phyloP scores from a whole-genome alignment of 1,139 yeast genomes.

The Kodamaea sp. region DNA sequence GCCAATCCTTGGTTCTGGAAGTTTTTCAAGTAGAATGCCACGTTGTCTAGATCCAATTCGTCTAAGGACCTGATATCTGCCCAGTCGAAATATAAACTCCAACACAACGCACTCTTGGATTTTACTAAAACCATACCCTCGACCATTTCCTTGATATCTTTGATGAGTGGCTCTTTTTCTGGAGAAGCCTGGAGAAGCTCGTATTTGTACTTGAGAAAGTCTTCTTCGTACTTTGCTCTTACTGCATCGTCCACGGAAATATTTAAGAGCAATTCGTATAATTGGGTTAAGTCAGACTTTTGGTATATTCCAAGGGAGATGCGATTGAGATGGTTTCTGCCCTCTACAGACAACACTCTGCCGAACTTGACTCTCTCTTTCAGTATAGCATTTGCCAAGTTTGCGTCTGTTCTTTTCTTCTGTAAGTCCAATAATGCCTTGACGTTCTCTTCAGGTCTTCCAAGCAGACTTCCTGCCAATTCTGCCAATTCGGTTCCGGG shows the following conservation, averaged over 20 bases:
- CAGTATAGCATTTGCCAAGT: slow-evolving; percentile 28
- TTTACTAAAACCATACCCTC: slow-evolving; percentile 75
- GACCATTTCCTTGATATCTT: slow-evolving; percentile 55
- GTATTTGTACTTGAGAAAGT: slow-evolving; percentile 57
- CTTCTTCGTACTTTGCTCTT: slow-evolving; percentile 62
- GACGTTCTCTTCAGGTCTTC: slow-evolving; percentile 52
- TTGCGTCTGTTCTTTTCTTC: slow-evolving; percentile 40
- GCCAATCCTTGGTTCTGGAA: slow-evolving; percentile 70
- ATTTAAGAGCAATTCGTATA: slow-evolving; percentile 61
- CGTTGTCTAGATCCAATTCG: slow-evolving; percentile 48
- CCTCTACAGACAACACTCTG: slow-evolving; percentile 31
- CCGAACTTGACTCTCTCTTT: slow-evolving; percentile 46
- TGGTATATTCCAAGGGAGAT: slow-evolving; percentile 53
- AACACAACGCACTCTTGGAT: slow-evolving; percentile 62
- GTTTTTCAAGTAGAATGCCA: slow-evolving; percentile 51
- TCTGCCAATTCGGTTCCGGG: slow-evolving; percentile 69
- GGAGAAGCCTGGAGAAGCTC: slow-evolving; percentile 49
- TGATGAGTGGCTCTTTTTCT: slow-evolving; percentile 37
- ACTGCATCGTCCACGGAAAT: slow-evolving; percentile 60
- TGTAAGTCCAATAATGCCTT: slow-evolving; percentile 49
- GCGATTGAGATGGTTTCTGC: slow-evolving; percentile 35
- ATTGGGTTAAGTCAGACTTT: slow-evolving; percentile 49
- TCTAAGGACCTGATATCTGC: slow-evolving; percentile 53
- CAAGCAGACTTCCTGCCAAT: slow-evolving; percentile 50
- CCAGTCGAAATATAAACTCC: slow-evolving; percentile 81